Conservation (phyloP, 768 basidiomycete species). For the Chalciporus pseudorubinellus region DNA sequence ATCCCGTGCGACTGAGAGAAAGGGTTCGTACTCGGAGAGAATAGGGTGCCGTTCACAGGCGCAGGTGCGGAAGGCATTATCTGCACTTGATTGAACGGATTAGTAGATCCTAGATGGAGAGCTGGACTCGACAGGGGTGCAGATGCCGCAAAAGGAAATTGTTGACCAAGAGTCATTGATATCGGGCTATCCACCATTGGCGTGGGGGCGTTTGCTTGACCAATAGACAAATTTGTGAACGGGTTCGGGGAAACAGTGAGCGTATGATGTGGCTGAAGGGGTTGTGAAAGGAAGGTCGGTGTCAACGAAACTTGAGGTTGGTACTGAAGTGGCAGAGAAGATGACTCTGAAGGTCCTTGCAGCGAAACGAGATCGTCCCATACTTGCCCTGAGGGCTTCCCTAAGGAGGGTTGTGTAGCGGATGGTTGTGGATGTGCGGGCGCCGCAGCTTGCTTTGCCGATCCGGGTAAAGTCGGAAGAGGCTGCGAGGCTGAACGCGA, state of each 20-base stretch:
- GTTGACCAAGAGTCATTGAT: background rate
- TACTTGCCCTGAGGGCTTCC: slow-evolving; percentile 36
- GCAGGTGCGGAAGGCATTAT: background rate
- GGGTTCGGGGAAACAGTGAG: slow-evolving; percentile 11
- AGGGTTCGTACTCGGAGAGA: slow-evolving; percentile 10
- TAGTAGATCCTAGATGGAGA: slow-evolving; percentile 9
- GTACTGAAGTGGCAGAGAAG: slow-evolving; percentile 50
- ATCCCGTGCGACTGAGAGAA: slow-evolving; percentile 12
- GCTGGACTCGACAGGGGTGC: slow-evolving; percentile 13
- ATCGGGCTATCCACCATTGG: slow-evolving; percentile 6
- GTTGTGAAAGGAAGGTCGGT: slow-evolving; percentile 14
- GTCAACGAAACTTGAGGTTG: slow-evolving; percentile 5
- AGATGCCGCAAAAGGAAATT: slow-evolving; percentile 6
- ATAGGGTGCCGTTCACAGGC: background rate
- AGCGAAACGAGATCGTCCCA: slow-evolving; percentile 59
- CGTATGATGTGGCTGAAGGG: slow-evolving; percentile 12
- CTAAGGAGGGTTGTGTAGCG: slow-evolving; percentile 10
- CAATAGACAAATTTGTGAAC: slow-evolving; percentile 19
- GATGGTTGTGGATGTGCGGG: slow-evolving; percentile 6
- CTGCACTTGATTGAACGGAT: slow-evolving; percentile 18
- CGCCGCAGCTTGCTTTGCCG: slow-evolving; percentile 15
- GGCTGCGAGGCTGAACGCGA: slow-evolving; percentile 39
- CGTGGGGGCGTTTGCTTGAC: background rate
- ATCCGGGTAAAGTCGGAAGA: slow-evolving; percentile 10
- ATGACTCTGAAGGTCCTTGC: slow-evolving; percentile 36